These are phyloP conservation scores for Tricholoma saponaceum DNA, from an alignment of 768 basidiomycete genomes.

Conservation along the genomic window DNA sequence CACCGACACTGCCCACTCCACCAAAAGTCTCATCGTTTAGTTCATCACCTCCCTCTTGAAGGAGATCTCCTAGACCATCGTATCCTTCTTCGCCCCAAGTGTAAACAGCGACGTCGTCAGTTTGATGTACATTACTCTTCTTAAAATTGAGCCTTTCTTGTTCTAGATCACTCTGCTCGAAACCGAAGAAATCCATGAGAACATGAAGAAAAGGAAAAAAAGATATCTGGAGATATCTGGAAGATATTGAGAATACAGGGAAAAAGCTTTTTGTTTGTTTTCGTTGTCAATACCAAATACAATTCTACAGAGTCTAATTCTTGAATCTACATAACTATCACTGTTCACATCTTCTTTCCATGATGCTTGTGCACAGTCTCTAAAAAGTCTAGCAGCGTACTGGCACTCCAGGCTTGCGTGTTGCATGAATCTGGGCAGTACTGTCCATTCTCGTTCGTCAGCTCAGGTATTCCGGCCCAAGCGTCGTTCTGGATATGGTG, in stretches of 20 bases:
- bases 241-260: slow-evolving; percentile 5
- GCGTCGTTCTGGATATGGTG: slow-evolving; percentile 72
- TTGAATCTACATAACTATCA: too few species aligned
- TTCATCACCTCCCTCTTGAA: slow-evolving; percentile 89
- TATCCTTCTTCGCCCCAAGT: slow-evolving; percentile 91
- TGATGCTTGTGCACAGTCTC: slow-evolving; percentile 57
- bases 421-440: slow-evolving; percentile 86
- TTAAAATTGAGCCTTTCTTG: slow-evolving; percentile 57
- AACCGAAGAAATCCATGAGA: slow-evolving; percentile 82
- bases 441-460: slow-evolving; percentile 81
- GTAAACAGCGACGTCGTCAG: slow-evolving; percentile 85
- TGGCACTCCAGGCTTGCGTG: slow-evolving; percentile 96
- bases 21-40: slow-evolving; percentile 98
- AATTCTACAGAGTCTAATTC: neutral
- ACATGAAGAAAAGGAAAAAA: slow-evolving; percentile 26
- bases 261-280: neutral
- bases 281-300: slow-evolving; percentile 1
- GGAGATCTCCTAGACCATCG: slow-evolving; percentile 82
- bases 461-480: slow-evolving; percentile 93
- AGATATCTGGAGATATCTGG: too few species aligned
- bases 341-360: neutral
- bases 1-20: slow-evolving; percentile 62
- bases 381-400: slow-evolving; percentile 87
- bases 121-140: slow-evolving; percentile 44
- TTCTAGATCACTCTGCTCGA: slow-evolving; percentile 60